phyloP scores from a whole-genome alignment of 2,329 filamentous ascomycete genomes.

The Orbilia brochopaga region DNA sequence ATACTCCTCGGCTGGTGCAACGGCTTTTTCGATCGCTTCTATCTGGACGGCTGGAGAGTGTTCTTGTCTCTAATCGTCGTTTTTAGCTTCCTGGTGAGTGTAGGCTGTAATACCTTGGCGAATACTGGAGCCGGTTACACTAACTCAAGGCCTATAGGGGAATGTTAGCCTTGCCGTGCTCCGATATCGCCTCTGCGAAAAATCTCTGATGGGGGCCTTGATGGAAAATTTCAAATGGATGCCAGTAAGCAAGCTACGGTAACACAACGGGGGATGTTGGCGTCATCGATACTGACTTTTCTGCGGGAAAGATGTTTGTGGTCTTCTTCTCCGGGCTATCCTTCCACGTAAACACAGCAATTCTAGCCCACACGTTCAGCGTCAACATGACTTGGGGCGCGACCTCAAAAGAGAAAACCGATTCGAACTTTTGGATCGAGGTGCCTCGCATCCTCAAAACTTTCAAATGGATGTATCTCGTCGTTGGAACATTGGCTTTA shows the following conservation, averaged over 20 bases:
- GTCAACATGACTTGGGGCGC: constrained; percentile 59
- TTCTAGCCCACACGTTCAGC: constrained; percentile 58
- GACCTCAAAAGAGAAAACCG: constrained; percentile 46
- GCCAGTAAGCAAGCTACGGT: constrained; percentile 58
- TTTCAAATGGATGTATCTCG: constrained; percentile 51
- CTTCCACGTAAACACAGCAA: constrained; percentile 24
- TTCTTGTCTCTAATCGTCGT: constrained; percentile 69
- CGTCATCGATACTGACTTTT: background rate
- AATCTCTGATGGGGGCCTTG: constrained; percentile 62
- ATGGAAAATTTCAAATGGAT: constrained; percentile 69
- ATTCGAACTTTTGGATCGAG: constrained; percentile 33
- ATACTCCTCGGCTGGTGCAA: constrained; percentile 74
- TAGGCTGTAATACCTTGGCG: background rate
- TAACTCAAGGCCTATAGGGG: background rate
- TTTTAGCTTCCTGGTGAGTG: constrained; percentile 64
- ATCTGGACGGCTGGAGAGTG: constrained; percentile 70
- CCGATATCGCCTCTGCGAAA: constrained; percentile 67
- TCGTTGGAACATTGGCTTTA: constrained; percentile 51
- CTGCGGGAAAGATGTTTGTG: constrained; percentile 1
- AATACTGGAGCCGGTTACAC: constrained; percentile 17
- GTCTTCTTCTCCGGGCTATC: constrained; percentile 50
- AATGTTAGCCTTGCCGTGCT: constrained; percentile 64
- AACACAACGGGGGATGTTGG: background rate
- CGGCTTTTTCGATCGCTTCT: constrained; percentile 66
- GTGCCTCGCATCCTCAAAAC: constrained; percentile 30